Evolutionary conservation across 768 basidiomycete genomes (phyloP), one percentile per base, ranked within the genome.

Genomic region (Boletales sp.): DNA sequence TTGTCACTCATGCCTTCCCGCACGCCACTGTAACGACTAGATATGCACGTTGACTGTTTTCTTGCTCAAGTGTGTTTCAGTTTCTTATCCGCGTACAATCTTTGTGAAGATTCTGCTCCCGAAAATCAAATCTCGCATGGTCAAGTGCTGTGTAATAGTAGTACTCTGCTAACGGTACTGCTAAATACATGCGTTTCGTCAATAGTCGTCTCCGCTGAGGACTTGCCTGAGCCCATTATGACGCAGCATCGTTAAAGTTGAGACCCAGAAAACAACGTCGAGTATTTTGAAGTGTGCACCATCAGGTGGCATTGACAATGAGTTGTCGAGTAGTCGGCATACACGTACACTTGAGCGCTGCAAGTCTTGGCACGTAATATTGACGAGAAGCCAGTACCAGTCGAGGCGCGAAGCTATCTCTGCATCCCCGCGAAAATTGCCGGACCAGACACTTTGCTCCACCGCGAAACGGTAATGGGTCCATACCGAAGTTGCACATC

Each of bases 401-500:
- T 17, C 17, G 9, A 29, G 29, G 12, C 29, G 45, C 41, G 17
- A 53, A 43, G 42, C 79, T 72, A 88, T 60, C 87, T 76, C 55
- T 81, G 77, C 79, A 90, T 79, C 32, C 88, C 88, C 31, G 76
- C 75, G 45, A 87, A 68, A 17, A 73, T 59, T 31, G 68, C 44
- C 1, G 88, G 88, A 7, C 88, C 88, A 15, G 80, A 73, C 32
- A 86, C 88, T 67, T 82, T 88, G 68, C 88, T 90, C 82, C 81
- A 87, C 7, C 66, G 79, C 34, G 86, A 83, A 17, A 67, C 53
- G 5, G 79, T 80, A 10, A 88, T 71, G 19, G 84, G 84, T 1
- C 87, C 87, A 56, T 86, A 90, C 38, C 77, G 69, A 56, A 52
- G 53, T 50, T 29, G 58, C 35, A 54, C 56, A 52, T 44, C 40